phyloP scores from a whole-genome alignment of 2,329 filamentous ascomycete species.

The Cercospora sp. region DNA sequence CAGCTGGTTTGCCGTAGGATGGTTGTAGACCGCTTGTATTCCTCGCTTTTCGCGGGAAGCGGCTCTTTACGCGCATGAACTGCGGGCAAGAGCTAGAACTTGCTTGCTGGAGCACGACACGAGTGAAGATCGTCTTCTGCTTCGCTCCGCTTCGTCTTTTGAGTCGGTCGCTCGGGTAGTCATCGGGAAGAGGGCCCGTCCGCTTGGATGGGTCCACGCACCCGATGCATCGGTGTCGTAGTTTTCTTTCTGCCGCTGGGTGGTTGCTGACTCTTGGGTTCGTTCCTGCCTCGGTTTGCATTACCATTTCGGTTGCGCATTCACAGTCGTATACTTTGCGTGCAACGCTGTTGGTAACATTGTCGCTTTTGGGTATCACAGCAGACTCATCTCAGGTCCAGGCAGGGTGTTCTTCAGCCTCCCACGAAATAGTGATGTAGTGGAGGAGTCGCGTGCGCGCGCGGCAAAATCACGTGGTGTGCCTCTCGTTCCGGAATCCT shows the following conservation, averaged over 20 bases:
- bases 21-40: not conserved
- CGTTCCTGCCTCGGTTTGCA: not conserved
- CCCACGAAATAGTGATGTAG: not conserved
- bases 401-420: not conserved
- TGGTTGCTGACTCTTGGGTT: not conserved
- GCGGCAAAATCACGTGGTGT: not conserved
- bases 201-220: not conserved
- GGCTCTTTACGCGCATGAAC: not conserved
- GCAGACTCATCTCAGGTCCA: not conserved
- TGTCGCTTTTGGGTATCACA: not conserved
- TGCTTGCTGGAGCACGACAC: not conserved
- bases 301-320: not conserved
- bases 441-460: not conserved
- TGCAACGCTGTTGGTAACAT: not conserved
- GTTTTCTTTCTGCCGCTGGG: not conserved
- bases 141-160: not conserved
- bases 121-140: not conserved
- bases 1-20: not conserved
- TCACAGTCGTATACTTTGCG: not conserved
- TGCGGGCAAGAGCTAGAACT: not conserved
- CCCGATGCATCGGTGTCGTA: not conserved
- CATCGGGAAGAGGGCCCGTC: not conserved
- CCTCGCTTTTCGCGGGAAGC: not conserved
- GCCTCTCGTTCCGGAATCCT: not conserved
- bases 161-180: slow-evolving; percentile 4